These are phyloP conservation scores for Penicillium nordicum DNA, from an alignment of 2,329 filamentous ascomycete genomes.

Conservation along the genomic window DNA sequence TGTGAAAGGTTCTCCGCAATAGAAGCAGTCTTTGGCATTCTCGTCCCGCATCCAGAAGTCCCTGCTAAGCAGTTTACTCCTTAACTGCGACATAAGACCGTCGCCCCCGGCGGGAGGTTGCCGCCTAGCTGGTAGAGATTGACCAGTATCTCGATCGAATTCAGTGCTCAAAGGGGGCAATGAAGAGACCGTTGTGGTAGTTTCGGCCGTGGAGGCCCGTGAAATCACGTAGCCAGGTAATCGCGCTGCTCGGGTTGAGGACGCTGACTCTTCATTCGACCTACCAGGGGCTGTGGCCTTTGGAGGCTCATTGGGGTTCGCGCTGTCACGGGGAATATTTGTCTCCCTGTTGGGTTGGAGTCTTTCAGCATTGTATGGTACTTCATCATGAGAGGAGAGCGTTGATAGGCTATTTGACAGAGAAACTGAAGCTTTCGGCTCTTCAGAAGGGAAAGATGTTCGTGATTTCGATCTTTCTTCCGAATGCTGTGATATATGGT, in stretches of 20 bases:
- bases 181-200: constrained; percentile 44
- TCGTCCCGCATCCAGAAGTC: constrained; percentile 99
- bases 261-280: constrained; percentile 33
- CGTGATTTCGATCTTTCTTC: constrained; percentile 31
- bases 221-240: constrained; percentile 45
- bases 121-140: constrained; percentile 20
- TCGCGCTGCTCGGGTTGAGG: constrained; percentile 45
- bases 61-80: constrained; percentile 82
- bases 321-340: constrained; percentile 31
- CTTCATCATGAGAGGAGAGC: constrained; percentile 26
- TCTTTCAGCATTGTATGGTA: constrained; percentile 27
- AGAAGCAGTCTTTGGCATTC: constrained; percentile 94
- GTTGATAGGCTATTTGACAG: constrained; percentile 31
- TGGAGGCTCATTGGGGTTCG: constrained; percentile 24
- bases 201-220: constrained; percentile 42
- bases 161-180: constrained; percentile 31
- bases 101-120: constrained; percentile 19
- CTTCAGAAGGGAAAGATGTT: constrained; percentile 29
- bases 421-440: constrained; percentile 26
- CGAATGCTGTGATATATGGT: constrained; percentile 28
- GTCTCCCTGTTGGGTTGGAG: constrained; percentile 27
- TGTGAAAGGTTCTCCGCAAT: constrained; percentile 84
- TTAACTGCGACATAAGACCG: constrained; percentile 59
- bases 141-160: constrained; percentile 20
- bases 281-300: constrained; percentile 25